Conservation (phyloP, 345 rosid species). For the Psidium guajava region DNA sequence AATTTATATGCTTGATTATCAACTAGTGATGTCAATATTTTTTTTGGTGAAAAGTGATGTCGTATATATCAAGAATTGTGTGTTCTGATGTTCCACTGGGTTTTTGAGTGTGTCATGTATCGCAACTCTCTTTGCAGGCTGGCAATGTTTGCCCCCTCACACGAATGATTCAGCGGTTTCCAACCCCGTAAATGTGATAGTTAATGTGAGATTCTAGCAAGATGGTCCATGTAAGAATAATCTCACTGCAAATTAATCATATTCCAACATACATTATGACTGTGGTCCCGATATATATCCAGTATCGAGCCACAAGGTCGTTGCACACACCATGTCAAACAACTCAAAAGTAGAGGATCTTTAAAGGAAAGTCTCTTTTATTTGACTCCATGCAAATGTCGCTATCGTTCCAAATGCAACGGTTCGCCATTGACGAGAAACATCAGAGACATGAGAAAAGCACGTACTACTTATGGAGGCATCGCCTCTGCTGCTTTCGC, state of each 20-base stretch:
- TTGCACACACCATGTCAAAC: background rate
- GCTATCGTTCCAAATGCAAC: background rate
- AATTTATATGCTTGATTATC: background rate
- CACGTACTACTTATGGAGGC: background rate
- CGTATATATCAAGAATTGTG: background rate
- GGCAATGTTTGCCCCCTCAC: background rate
- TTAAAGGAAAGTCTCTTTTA: constrained; percentile 14
- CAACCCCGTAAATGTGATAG: background rate
- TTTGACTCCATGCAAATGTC: constrained; percentile 7
- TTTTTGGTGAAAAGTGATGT: background rate
- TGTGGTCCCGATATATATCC: background rate
- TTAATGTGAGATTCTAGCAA: background rate
- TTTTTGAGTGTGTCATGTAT: background rate
- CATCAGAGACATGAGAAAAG: background rate
- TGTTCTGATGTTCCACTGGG: background rate
- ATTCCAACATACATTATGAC: background rate
- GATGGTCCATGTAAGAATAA: background rate
- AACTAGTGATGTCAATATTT: background rate
- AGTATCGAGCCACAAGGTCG: background rate
- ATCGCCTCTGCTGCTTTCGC: background rate
- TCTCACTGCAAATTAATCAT: background rate
- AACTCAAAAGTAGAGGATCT: constrained; percentile 1
- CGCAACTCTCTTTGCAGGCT: background rate
- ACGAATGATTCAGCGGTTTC: background rate
- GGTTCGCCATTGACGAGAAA: background rate